Evolutionary conservation across 192 early-diverging fungal species (phyloP).

Genomic region (Paraglomus occultum): DNA sequence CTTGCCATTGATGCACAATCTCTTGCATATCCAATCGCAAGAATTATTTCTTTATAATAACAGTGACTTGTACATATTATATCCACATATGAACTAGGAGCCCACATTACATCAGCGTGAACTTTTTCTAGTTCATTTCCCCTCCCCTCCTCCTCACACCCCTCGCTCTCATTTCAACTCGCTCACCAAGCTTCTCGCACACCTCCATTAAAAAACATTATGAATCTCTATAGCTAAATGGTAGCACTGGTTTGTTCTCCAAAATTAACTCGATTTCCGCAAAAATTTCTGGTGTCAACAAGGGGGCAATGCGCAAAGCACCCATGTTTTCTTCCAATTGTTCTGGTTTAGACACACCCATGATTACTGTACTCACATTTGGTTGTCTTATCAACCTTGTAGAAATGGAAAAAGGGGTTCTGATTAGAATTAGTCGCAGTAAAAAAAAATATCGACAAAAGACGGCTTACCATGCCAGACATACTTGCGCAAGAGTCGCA

Average conservation of each 20-base stretch:
- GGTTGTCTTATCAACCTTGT: slow-evolving; percentile 60
- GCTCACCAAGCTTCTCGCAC: no score
- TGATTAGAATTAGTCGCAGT: no score
- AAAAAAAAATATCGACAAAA: background rate
- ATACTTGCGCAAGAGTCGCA: slow-evolving; percentile 64
- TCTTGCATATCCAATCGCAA: no score
- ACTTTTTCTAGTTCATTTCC: no score
- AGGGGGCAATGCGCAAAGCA: slow-evolving; percentile 53
- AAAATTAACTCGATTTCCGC: slow-evolving; percentile 66
- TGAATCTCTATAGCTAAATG: slow-evolving; percentile 54
- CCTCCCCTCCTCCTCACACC: no score
- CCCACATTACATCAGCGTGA: no score
- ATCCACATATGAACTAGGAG: no score
- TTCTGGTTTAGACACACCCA: slow-evolving; percentile 62
- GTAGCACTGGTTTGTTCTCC: slow-evolving; percentile 61
- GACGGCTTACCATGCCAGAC: slow-evolving; percentile 62
- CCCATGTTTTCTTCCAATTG: slow-evolving; percentile 76
- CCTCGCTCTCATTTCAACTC: no score
- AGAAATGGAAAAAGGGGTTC: background rate
- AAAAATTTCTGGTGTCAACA: slow-evolving; percentile 69
- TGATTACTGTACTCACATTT: slow-evolving; percentile 56
- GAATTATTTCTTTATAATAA: no score
- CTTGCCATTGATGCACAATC: no score
- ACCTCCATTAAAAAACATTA: slow-evolving; percentile 15
- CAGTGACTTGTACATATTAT: no score